These are phyloP conservation scores for Trypanosoma platydactyli DNA, from an alignment of 208 protist genomes.

Conservation along the genomic window DNA sequence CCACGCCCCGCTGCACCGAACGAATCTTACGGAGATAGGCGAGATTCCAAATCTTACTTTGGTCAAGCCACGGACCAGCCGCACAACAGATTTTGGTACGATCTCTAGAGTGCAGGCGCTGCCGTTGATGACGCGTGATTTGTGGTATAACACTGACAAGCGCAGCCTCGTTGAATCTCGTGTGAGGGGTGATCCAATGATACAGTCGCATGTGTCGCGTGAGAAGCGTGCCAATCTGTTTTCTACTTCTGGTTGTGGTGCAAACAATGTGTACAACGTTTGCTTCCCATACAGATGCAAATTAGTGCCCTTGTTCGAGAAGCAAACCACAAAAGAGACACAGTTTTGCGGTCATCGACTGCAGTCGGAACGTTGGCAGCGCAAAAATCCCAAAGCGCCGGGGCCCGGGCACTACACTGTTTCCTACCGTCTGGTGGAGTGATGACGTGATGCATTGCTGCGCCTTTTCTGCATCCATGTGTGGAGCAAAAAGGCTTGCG, in stretches of 20 bases:
- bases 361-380: slow-evolving; percentile 69
- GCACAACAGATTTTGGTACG: slow-evolving; percentile 41
- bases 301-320: slow-evolving; percentile 73
- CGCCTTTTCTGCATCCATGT: background rate
- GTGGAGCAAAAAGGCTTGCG: too few species aligned
- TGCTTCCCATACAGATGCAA: slow-evolving; percentile 39
- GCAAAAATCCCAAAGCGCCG: slow-evolving; percentile 60
- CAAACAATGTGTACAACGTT: slow-evolving; percentile 48
- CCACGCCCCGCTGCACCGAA: slow-evolving; percentile 49
- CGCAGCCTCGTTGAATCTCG: slow-evolving; percentile 46
- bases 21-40: slow-evolving; percentile 58
- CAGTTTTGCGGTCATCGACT: slow-evolving; percentile 78
- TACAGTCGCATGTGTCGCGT: slow-evolving; percentile 50
- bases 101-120: slow-evolving; percentile 29
- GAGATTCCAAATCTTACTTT: slow-evolving; percentile 59
- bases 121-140: slow-evolving; percentile 39
- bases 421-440: slow-evolving; percentile 54
- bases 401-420: slow-evolving; percentile 72
- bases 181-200: slow-evolving; percentile 61
- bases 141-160: slow-evolving; percentile 53
- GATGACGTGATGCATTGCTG: background rate
- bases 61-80: slow-evolving; percentile 46
- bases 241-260: slow-evolving; percentile 50
- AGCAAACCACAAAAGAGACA: slow-evolving; percentile 83
- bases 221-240: slow-evolving; percentile 43